Base-by-base conservation (phyloP, 805 yeast species). In the Saccharomycopsis amapae region DNA sequence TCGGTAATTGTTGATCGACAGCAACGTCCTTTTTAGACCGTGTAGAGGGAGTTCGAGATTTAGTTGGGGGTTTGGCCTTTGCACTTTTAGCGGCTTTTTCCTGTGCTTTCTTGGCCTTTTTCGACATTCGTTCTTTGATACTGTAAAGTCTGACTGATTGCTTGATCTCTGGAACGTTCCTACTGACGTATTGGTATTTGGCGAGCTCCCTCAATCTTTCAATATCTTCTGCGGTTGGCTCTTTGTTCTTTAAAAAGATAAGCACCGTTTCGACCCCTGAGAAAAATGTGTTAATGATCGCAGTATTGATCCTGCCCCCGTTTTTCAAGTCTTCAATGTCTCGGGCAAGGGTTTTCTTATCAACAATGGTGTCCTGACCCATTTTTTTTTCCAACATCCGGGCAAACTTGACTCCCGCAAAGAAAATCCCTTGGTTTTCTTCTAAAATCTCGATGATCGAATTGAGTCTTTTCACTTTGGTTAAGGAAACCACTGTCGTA, bases 281-380 rank as follows among this genome's bases (percentile, higher is more conserved):
- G n/a, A n/a, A n/a, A n/a, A n/a, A n/a, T n/a, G n/a, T n/a, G n/a
- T n/a, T n/a, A n/a, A n/a, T n/a, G n/a, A n/a, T 40, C 4, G 18
- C 19, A 7, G 5, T 31, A 13, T 42, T 22, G 9, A 42, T 18
- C 15, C 5, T n/a, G 4, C 28, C 26, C 4, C 3, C 20, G 6
- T 40, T 33, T 12, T 15, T 23, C n/a, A 45, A 41, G 2, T 24
- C 26, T 13, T 31, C 23, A n/a, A 42, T 23, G 22, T 41, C 42
- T 22, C 49, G 25, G 5, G 24, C 22, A 5, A 46, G 6, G 1
- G 49, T 46, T 31, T 42, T 46, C 12, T 43, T 37, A 19, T 46
- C 49, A 18, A 39, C 13, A 18, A 17, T 17, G 5, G 12, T 26
- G 5, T n/a, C 18, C 6, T 5, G 23, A 24, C 13, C 32, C 33